Evolutionary conservation across 805 yeast species (phyloP), one percentile per base, ranked within the genome.

Genomic region (Hanseniaspora nectarophila): DNA sequence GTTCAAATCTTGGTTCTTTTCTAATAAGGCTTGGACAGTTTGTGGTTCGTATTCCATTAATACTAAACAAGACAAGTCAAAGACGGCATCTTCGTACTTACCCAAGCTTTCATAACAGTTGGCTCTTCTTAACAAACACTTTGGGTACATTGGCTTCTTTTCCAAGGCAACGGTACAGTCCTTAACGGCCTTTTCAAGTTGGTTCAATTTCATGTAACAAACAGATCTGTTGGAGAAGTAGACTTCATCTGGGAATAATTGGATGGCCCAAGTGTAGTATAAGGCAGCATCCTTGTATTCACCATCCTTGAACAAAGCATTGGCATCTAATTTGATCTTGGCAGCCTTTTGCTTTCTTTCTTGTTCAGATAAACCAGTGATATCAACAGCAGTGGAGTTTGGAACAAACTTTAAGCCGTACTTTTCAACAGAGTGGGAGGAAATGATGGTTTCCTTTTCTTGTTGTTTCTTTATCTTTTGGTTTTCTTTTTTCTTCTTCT

Each of bases 171-270:
- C 76, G 20, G 95, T 78, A 54, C 96, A 84, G 66, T 88, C 96
- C 59, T 80, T 85, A 57, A 92, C 75, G 44, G 89, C 95, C 65
- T 87, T 82, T 60, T 85, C 87, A 64, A 78, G 80, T 56, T 88
- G 78, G 57, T 80, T 77, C 58, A 85, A 72, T 8, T 94, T 86
- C 48, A 89, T 84, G 70, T 85, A 85, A 69, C 96, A 90, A 16
- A 98, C 98, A 28, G 97, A 88, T 69, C 97, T 81, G 73, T 92
- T 92, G 56, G 97, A 87, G 71, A 82, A 90, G 70, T 77, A 92
- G 33, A 89, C 84, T 5, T 97, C 88, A 67, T 92, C 97, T 59
- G 74, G 68, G 64, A 82, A 82, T 63, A 86, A 73, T 51, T 73
- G 64, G 59, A 92, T 72, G 10, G 98, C 97, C 54, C 76, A 78